Evolutionary conservation across 176 grass and related monocot genomes (phyloP).

Genomic region (Thalia dealbata): DNA sequence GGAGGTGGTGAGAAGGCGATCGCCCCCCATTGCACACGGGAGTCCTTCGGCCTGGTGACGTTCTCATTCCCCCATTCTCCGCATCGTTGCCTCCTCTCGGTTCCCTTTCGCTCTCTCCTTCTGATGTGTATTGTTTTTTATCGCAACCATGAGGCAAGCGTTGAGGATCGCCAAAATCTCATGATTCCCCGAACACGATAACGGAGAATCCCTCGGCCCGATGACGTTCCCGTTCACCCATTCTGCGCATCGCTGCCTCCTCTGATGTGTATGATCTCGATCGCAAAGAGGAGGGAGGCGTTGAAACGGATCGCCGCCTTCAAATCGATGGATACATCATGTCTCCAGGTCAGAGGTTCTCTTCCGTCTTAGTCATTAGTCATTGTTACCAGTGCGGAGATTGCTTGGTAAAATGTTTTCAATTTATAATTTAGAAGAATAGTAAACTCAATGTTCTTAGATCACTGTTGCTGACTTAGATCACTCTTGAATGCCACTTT

Average conservation of each 20-base stretch:
- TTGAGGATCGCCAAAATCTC: not conserved
- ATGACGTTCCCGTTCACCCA: not conserved
- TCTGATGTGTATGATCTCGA: not conserved
- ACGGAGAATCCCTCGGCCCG: not conserved
- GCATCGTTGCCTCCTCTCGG: not conserved
- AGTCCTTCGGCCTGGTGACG: not conserved
- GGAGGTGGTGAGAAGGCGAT: no score
- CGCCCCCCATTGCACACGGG: not conserved
- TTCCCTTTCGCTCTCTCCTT: not conserved
- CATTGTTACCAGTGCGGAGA: not conserved
- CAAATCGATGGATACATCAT: not conserved
- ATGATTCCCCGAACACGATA: no score
- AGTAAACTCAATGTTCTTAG: not conserved
- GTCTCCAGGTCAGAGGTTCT: not conserved
- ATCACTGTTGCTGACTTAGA: no score
- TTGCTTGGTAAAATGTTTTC: not conserved
- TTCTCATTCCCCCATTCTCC: not conserved
- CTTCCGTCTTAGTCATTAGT: not conserved
- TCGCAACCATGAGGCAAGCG: not conserved
- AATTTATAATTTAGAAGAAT: not conserved
- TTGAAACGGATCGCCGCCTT: not conserved
- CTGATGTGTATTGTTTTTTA: not conserved
- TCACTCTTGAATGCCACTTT: no score
- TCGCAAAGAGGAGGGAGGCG: not conserved
- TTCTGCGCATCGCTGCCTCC: not conserved